Evolutionary conservation across 2,329 filamentous ascomycete genomes (phyloP).

Genomic region (Colletotrichum salicis): DNA sequence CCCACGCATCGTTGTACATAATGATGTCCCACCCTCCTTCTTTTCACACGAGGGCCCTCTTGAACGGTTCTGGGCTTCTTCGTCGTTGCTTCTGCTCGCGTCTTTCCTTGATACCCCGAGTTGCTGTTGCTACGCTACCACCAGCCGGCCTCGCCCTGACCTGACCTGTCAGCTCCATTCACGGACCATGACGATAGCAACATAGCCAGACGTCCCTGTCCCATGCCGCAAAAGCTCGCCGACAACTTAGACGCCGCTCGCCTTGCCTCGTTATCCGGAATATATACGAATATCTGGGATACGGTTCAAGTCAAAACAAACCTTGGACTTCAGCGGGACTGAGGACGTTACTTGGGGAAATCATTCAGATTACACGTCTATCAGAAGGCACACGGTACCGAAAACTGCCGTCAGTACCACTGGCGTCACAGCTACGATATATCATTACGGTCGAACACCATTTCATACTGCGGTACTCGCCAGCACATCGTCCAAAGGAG

Average conservation of each 20-base stretch:
- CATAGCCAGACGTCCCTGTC: constrained; percentile 16
- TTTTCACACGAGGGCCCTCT: constrained; percentile 15
- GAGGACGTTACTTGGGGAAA: constrained; percentile 11
- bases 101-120: constrained; percentile 36
- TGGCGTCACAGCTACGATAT: not conserved
- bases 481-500: not conserved
- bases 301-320: not conserved
- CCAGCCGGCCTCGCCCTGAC: constrained; percentile 10
- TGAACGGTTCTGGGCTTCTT: constrained; percentile 18
- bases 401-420: not conserved
- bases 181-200: constrained; percentile 29
- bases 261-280: not conserved
- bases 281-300: not conserved
- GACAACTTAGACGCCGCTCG: constrained; percentile 6
- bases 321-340: constrained; percentile 31
- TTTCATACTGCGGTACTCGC: not conserved
- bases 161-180: not conserved
- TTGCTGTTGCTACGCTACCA: constrained; percentile 12
- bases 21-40: constrained; percentile 32
- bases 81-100: constrained; percentile 30
- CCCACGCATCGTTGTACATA: constrained; percentile 31
- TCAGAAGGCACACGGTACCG: not conserved
- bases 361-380: not conserved
- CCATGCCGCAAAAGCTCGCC: not conserved
- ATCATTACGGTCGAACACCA: not conserved